Conservation (phyloP, 768 basidiomycete genomes). For the Strobilomyces echinocephalus region DNA sequence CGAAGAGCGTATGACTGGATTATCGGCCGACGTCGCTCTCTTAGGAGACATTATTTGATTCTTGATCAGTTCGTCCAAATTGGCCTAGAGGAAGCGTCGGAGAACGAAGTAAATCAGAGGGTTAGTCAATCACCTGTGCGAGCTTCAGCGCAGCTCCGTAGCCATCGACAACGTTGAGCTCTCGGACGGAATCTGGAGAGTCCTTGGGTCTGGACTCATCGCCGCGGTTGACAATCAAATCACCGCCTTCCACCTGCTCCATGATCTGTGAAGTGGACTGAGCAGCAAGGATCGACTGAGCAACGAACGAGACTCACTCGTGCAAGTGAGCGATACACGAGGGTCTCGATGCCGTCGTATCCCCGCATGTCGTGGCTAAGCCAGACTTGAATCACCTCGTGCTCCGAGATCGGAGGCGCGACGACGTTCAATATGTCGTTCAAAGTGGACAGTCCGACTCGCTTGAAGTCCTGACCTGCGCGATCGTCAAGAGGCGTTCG, state of each 20-base stretch:
- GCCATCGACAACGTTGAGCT: constrained; percentile 80
- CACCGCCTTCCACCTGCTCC: constrained; percentile 92
- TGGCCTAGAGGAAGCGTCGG: constrained; percentile 47
- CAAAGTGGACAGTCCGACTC: constrained; percentile 82
- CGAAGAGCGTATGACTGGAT: constrained; percentile 79
- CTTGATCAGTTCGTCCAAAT: constrained; percentile 72
- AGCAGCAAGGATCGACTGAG: not conserved
- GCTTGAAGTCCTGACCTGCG: constrained; percentile 84
- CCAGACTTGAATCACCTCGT: constrained; percentile 96
- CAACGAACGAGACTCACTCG: constrained; percentile 48
- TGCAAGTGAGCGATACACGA: constrained; percentile 86
- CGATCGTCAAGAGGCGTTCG: not conserved
- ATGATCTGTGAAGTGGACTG: constrained; percentile 53
- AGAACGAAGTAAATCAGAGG: not conserved
- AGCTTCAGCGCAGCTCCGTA: constrained; percentile 81
- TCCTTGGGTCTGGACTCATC: constrained; percentile 71
- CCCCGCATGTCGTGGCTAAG: constrained; percentile 95
- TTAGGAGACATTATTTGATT: constrained; percentile 41
- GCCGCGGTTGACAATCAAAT: constrained; percentile 82
- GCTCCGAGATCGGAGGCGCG: constrained; percentile 96
- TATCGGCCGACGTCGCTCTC: constrained; percentile 33
- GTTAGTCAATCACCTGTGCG: constrained; percentile 55
- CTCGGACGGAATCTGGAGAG: constrained; percentile 42
- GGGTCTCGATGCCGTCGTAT: constrained; percentile 89
- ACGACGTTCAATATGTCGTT: constrained; percentile 93